A percentile compares a stretch with the other conserved stretches of the same genome.
Evolutionary conservation across 2,329 filamentous ascomycete genomes (phyloP).

Genomic region (Orbilia javanica): DNA sequence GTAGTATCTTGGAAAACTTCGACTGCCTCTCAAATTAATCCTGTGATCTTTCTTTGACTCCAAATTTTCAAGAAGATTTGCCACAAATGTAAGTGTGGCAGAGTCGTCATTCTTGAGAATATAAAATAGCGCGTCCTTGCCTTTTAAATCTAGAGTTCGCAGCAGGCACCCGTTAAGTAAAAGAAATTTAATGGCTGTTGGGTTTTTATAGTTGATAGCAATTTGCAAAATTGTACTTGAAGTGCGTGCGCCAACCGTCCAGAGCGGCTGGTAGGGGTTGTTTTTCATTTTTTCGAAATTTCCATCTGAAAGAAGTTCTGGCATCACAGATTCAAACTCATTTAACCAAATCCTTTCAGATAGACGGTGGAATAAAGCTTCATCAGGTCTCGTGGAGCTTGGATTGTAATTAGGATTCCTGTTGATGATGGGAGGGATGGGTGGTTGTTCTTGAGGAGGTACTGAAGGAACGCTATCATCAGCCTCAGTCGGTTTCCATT

Average conservation of each 20-base stretch:
- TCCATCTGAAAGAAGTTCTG: not conserved
- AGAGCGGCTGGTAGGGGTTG: not conserved
- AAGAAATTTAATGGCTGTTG: not conserved
- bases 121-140: not conserved
- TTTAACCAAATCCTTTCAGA: not conserved
- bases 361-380: not conserved
- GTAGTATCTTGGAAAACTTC: too few relatives aligned
- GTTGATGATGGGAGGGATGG: too few relatives aligned
- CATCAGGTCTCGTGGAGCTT: too few relatives aligned
- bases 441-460: too few relatives aligned
- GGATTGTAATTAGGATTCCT: too few relatives aligned
- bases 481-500: not conserved
- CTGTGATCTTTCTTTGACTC: not conserved
- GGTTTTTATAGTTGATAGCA: not conserved
- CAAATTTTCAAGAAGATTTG: not conserved
- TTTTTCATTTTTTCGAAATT: not conserved
- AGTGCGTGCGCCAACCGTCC: not conserved
- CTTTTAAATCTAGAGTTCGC: not conserved
- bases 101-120: not conserved
- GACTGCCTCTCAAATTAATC: not conserved
- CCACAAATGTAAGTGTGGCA: not conserved
- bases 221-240: not conserved
- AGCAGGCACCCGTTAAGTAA: not conserved
- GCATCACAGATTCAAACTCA: not conserved
- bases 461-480: not conserved